Conservation (phyloP, 2,329 filamentous ascomycete genomes). For the Biscogniauxia marginata region DNA sequence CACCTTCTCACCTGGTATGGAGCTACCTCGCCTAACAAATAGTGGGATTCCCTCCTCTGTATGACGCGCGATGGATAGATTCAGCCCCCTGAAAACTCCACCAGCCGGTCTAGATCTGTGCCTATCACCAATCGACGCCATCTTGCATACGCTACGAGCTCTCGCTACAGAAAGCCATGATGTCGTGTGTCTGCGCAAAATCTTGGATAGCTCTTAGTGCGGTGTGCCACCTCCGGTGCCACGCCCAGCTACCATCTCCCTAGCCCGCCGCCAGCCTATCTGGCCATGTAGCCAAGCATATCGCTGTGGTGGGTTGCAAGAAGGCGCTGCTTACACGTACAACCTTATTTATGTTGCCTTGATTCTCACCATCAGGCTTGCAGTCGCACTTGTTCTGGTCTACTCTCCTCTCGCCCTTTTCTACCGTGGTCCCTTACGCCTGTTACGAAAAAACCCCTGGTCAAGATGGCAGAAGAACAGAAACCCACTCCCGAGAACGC, state of each 20-base stretch:
- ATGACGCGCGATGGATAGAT: no score
- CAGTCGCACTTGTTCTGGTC: not conserved
- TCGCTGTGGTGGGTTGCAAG: not conserved
- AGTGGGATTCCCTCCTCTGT: no score
- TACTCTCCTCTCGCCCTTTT: slow-evolving; percentile 1
- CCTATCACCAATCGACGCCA: not conserved
- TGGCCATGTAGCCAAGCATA: not conserved
- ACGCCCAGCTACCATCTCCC: not conserved
- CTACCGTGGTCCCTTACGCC: not conserved
- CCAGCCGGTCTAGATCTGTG: not conserved
- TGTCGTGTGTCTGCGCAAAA: not conserved
- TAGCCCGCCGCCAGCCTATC: not conserved
- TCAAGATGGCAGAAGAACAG: slow-evolving; percentile 21
- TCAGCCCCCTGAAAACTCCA: not conserved
- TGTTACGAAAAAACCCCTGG: not conserved
- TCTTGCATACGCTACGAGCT: not conserved
- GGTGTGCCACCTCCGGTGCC: not conserved
- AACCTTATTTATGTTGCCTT: not conserved
- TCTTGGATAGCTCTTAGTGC: not conserved
- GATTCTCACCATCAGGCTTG: not conserved
- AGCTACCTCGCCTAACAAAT: not conserved
- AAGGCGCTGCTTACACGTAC: not conserved
- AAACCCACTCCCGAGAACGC: slow-evolving; percentile 22
- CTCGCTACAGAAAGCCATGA: not conserved
- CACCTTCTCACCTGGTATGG: not conserved